Evolutionary conservation across 2,329 filamentous ascomycete species (phyloP).

Genomic region (Beauveria brongniartii): DNA sequence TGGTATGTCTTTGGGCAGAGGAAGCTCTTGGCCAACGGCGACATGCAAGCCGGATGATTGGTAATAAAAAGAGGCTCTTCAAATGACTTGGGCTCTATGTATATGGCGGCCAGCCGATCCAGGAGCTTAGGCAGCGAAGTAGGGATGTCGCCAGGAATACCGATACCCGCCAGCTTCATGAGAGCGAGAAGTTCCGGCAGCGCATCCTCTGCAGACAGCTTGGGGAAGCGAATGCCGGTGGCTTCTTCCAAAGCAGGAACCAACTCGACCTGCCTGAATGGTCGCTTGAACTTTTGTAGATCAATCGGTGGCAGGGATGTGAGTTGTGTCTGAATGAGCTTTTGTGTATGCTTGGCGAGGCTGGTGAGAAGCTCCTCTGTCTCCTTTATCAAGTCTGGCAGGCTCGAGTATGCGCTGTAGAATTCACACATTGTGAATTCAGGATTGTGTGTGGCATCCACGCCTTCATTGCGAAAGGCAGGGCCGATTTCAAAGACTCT

Average conservation of each 20-base stretch:
- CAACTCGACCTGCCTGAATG: slow-evolving; percentile 69
- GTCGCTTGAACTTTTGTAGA: slow-evolving; percentile 38
- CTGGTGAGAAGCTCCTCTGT: slow-evolving; percentile 65
- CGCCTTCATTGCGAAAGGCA: slow-evolving; percentile 85
- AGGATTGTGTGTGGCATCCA: slow-evolving; percentile 88
- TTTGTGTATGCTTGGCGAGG: slow-evolving; percentile 44
- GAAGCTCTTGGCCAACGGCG: slow-evolving; percentile 85
- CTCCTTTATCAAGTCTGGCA: slow-evolving; percentile 64
- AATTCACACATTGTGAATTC: slow-evolving; percentile 98
- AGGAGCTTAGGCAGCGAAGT: slow-evolving; percentile 61
- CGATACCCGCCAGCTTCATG: slow-evolving; percentile 49
- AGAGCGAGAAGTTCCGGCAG: slow-evolving; percentile 45
- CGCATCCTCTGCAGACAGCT: slow-evolving; percentile 49
- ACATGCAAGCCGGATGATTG: slow-evolving; percentile 83
- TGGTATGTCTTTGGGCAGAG: slow-evolving; percentile 60
- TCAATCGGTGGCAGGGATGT: slow-evolving; percentile 40
- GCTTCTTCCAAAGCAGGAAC: slow-evolving; percentile 67
- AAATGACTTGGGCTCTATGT: slow-evolving; percentile 69
- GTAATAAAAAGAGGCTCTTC: slow-evolving; percentile 72
- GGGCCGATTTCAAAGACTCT: slow-evolving; percentile 89
- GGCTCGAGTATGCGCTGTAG: slow-evolving; percentile 76
- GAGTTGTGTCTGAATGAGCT: slow-evolving; percentile 37
- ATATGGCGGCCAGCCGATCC: slow-evolving; percentile 67
- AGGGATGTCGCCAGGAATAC: slow-evolving; percentile 56
- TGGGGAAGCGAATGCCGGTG: slow-evolving; percentile 58